Evolutionary conservation across 805 yeast genomes (phyloP).

Genomic region (Danielozyma ontarioensis): DNA sequence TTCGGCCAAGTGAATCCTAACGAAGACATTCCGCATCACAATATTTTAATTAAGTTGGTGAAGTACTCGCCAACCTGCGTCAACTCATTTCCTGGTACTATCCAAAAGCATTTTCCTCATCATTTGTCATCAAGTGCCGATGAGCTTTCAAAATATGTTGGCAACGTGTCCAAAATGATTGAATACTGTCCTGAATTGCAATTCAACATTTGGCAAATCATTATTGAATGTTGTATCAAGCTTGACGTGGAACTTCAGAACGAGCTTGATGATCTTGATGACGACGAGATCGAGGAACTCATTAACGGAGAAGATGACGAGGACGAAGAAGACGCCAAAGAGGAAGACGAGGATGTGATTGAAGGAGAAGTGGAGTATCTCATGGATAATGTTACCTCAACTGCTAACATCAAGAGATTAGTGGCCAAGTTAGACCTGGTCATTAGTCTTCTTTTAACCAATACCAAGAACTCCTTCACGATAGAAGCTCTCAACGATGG

Average conservation of each 20-base stretch:
- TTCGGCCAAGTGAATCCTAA: conserved; percentile 31
- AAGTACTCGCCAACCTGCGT: conserved; percentile 79
- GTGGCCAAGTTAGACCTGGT: conserved; percentile 70
- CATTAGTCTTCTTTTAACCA: conserved; percentile 50
- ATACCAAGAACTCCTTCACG: conserved; percentile 46
- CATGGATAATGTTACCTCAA: conserved; percentile 34
- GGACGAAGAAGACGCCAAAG: conserved; percentile 19
- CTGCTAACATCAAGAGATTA: conserved; percentile 46
- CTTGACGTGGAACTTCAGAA: conserved; percentile 90
- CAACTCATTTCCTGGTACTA: conserved; percentile 51
- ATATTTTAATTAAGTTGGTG: conserved; percentile 57
- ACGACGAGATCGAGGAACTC: conserved; percentile 52
- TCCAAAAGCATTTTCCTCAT: conserved; percentile 71
- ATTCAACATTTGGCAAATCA: conserved; percentile 70
- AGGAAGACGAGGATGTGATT: conserved; percentile 21
- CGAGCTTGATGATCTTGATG: conserved; percentile 80
- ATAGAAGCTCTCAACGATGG: conserved; percentile 51
- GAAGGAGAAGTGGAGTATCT: conserved; percentile 42
- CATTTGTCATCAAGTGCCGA: conserved; percentile 53
- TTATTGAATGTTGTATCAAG: conserved; percentile 75
- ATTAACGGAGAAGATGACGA: conserved; percentile 45
- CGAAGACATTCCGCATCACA: conserved; percentile 44
- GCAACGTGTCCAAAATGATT: conserved; percentile 55
- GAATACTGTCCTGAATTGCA: conserved; percentile 74
- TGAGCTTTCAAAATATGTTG: conserved; percentile 56